phyloP scores from a whole-genome alignment of 768 basidiomycete genomes.

The Phanerochaete carnosa region DNA sequence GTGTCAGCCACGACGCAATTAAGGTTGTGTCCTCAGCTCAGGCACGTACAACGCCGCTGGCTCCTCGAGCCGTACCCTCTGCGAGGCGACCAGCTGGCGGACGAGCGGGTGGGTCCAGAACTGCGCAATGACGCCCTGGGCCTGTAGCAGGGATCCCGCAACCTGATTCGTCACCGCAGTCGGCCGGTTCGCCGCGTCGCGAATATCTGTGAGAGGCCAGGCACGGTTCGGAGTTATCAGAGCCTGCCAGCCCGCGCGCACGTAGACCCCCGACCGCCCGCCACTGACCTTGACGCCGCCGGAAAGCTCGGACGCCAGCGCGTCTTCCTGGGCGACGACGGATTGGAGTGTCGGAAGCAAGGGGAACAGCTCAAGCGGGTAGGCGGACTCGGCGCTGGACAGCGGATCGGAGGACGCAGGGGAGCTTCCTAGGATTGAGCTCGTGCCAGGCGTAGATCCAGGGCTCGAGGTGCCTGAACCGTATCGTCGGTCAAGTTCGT shows the following conservation, averaged over 20 bases:
- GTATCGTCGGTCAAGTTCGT: constrained; percentile 64
- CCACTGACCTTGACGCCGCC: constrained; percentile 60
- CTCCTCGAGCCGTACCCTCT: constrained; percentile 69
- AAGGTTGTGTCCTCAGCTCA: background rate
- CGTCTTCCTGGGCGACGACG: constrained; percentile 62
- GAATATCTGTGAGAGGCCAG: constrained; percentile 35
- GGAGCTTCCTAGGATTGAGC: constrained; percentile 16
- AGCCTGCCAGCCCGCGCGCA: constrained; percentile 72
- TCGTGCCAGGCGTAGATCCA: constrained; percentile 4
- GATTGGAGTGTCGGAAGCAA: constrained; percentile 59
- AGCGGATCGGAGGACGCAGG: background rate
- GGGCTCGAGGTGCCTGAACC: constrained; percentile 1
- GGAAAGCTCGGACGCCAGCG: constrained; percentile 64
- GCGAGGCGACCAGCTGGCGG: constrained; percentile 48
- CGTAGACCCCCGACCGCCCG: constrained; percentile 60
- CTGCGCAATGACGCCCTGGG: constrained; percentile 49
- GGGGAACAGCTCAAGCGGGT: constrained; percentile 44
- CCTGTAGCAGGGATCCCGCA: constrained; percentile 49
- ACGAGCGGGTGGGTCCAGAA: constrained; percentile 75
- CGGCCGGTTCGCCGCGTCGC: constrained; percentile 26
- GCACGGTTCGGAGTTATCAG: constrained; percentile 46
- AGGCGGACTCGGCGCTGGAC: constrained; percentile 20
- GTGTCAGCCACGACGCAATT: background rate
- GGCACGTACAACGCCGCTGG: constrained; percentile 66
- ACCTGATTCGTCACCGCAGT: constrained; percentile 49